phyloP scores from a whole-genome alignment of 202 grass and related monocot species.

The Sporobolus alterniflorus region DNA sequence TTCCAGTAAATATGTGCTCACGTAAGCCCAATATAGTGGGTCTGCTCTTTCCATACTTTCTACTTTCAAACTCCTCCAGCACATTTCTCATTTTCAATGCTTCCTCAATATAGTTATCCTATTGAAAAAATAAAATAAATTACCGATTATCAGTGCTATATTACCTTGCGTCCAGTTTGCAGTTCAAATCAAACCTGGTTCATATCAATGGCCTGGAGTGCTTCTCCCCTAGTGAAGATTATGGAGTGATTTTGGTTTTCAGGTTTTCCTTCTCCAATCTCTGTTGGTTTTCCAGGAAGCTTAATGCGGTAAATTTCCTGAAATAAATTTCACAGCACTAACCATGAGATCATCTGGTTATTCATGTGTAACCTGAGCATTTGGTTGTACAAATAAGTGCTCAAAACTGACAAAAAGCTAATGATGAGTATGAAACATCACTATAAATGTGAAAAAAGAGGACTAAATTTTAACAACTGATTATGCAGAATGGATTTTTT shows the following conservation, averaged over 20 bases:
- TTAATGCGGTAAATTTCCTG: constrained; percentile 99
- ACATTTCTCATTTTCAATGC: constrained; percentile 73
- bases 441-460: constrained; percentile 17
- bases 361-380: constrained; percentile 11
- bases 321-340: constrained; percentile 12
- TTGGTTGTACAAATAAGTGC: neutral
- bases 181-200: constrained; percentile 79
- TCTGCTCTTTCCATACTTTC: constrained; percentile 13
- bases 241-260: constrained; percentile 99
- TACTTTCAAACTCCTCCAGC: constrained; percentile 47
- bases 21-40: constrained; percentile 66
- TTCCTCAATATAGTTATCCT: constrained; percentile 74
- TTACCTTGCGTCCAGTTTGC: neutral
- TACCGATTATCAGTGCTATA: neutral
- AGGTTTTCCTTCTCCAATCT: constrained; percentile 97
- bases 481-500: too few relatives aligned
- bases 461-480: too few relatives aligned
- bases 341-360: constrained; percentile 9
- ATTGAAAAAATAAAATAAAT: too few relatives aligned
- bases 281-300: constrained; percentile 89
- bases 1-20: constrained; percentile 49
- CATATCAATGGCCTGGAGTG: constrained; percentile 99
- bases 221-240: constrained; percentile 97
- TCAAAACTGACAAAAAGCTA: constrained; percentile 18
- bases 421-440: neutral